Conservation (phyloP, 2,329 filamentous ascomycete genomes). For the Tolypocladium guangdongense region DNA sequence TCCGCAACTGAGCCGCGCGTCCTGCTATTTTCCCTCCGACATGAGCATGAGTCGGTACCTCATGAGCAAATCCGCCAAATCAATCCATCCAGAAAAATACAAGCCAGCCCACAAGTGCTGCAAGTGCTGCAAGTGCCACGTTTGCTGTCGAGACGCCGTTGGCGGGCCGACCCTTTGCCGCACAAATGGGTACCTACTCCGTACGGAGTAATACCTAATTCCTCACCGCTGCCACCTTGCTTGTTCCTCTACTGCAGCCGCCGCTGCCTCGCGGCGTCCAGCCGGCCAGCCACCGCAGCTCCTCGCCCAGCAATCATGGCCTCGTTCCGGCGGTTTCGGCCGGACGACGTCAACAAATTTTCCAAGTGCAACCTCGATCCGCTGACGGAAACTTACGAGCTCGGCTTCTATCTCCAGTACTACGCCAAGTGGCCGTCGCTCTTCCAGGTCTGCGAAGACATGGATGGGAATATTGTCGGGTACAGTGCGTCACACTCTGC, state of each 20-base stretch:
- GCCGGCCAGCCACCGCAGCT: background rate
- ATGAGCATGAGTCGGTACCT: background rate
- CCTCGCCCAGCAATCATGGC: slow-evolving; percentile 44
- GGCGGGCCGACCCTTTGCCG: background rate
- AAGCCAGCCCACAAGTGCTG: background rate
- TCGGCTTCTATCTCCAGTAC: slow-evolving; percentile 92
- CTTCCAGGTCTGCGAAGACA: slow-evolving; percentile 84
- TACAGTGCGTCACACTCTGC: slow-evolving; percentile 57
- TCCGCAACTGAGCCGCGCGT: background rate
- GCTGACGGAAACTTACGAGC: slow-evolving; percentile 94
- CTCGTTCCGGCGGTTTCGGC: slow-evolving; percentile 74
- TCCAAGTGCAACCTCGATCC: slow-evolving; percentile 94
- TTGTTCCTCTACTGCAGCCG: background rate
- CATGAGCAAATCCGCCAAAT: too few relatives aligned
- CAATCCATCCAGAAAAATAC: background rate
- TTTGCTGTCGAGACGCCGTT: background rate
- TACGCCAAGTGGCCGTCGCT: slow-evolving; percentile 91
- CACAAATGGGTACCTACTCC: too few relatives aligned
- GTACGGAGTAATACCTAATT: too few relatives aligned
- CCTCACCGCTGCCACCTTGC: too few relatives aligned
- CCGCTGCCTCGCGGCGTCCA: background rate
- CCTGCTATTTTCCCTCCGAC: background rate
- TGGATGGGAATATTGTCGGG: slow-evolving; percentile 78
- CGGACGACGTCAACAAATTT: slow-evolving; percentile 76
- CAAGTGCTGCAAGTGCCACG: background rate